Evolutionary conservation across 1,139 yeast species (phyloP), one percentile per base, ranked within the genome.

Genomic region (Yamadazyma diospyri): DNA sequence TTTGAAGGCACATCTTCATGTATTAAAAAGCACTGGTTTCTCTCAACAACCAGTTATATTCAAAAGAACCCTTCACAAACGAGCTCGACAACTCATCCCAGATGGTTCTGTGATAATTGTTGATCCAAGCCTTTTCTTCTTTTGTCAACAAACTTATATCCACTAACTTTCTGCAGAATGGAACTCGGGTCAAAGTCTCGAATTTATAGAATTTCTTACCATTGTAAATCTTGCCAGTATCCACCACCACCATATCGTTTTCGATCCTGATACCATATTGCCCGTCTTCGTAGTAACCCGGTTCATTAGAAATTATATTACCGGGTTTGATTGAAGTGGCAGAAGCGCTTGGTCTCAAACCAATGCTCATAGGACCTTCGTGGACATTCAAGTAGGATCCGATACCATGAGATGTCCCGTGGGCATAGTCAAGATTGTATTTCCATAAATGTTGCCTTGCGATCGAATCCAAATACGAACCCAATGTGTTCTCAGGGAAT

Each of bases 331-430:
- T 66, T 2, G 72, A 59, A 25, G 68, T 62, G 7, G 53, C 47
- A 7, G 73, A 64, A n/a, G 70, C 70, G 27, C 57, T 57, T 20
- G 69, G 67, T 45, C 84, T 72, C 46, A 80, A 76, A 2, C 96
- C 94, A 48, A 92, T 83, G 7, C 97, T 96, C 38, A 89, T 79
- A 10, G 98, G 98, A 4, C 95, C 95, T 55, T 94, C 97, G 55
- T 94, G 98, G 25, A 92, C 98, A 52, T 92, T 92, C 43, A 94
- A 73, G 53, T 69, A 92, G 1, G 95, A 71, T 4, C 97, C 98
- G 33, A 94, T 79, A n/a, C 98, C 98, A 57, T 94, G 99, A 2
- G 97, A 94, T 1, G 98, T 94, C 18, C 98, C 97, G 57, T 94
- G 99, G 35, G 83, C 78, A 59, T 92, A 94, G 59, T 94, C 97